Conservation (phyloP, 1,139 yeast species). For the Debaryomyces coudertii region DNA sequence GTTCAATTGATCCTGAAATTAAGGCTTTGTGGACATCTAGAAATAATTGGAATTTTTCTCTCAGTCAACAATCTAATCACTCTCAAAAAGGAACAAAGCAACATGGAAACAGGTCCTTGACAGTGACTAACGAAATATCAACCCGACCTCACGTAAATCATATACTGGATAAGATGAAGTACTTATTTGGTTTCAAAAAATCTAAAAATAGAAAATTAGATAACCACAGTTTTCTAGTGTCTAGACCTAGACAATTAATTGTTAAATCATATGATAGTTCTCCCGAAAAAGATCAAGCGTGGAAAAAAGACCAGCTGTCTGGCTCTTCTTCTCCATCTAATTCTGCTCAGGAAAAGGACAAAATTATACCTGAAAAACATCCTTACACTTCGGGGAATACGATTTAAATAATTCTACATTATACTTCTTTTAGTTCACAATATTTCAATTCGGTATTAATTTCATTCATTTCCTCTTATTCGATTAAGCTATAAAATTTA, state of each 20-base stretch:
- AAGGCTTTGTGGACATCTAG: slow-evolving; percentile 54
- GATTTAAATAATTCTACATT: neutral
- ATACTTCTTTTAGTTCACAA: neutral
- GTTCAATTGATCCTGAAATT: slow-evolving; percentile 53
- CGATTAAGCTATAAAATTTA: neutral
- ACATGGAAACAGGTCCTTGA: neutral
- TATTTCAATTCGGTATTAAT: neutral
- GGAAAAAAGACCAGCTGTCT: neutral
- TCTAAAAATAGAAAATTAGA: slow-evolving; percentile 6
- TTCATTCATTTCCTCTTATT: neutral
- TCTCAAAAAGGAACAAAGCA: neutral
- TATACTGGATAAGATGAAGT: neutral
- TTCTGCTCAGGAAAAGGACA: neutral
- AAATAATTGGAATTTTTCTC: slow-evolving; percentile 19
- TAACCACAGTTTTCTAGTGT: slow-evolving; percentile 41
- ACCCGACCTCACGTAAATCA: neutral
- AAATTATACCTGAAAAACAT: neutral
- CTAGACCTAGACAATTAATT: slow-evolving; percentile 46
- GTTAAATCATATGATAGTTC: slow-evolving; percentile 24
- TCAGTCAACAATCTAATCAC: neutral
- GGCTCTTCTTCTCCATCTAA: neutral
- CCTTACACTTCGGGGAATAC: neutral
- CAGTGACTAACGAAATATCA: neutral
- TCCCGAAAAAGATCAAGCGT: neutral
- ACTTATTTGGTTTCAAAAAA: neutral